Evolutionary conservation across 352 stramenopile genomes (phyloP).

Genomic region (Phytophthora citricola): DNA sequence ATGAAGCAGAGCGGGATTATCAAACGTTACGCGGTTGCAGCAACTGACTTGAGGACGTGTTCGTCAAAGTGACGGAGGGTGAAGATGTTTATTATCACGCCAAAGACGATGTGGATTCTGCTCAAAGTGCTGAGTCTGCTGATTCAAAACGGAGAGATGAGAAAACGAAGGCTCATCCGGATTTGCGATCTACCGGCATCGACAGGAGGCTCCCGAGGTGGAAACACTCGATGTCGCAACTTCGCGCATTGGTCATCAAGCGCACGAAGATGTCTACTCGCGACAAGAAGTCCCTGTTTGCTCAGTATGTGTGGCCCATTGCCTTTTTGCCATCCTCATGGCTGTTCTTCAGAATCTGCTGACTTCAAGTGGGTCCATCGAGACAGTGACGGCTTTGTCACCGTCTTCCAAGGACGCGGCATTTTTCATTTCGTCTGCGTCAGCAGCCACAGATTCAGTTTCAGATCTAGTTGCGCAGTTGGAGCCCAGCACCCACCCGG

Average conservation of each 20-base stretch:
- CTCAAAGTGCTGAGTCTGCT: constrained; percentile 2
- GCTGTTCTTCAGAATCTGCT: constrained; percentile 49
- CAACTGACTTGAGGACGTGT: constrained; percentile 99
- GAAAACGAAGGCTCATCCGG: constrained; percentile 26
- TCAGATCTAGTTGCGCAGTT: constrained; percentile 44
- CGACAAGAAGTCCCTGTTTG: constrained; percentile 66
- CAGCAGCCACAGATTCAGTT: constrained; percentile 31
- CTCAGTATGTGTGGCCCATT: constrained; percentile 79
- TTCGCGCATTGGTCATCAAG: constrained; percentile 63
- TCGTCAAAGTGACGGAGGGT: constrained; percentile 93
- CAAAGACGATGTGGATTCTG: constrained; percentile 48
- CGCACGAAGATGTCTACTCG: constrained; percentile 59
- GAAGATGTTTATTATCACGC: constrained; percentile 78
- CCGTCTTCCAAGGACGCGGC: constrained; percentile 43
- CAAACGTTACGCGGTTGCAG: constrained; percentile 95
- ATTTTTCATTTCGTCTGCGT: constrained; percentile 50
- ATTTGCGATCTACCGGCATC: constrained; percentile 3
- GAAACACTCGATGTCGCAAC: constrained; percentile 48
- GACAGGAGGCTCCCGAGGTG: constrained; percentile 31
- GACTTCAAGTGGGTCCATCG: constrained; percentile 37
- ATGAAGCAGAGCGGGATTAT: constrained; percentile 74
- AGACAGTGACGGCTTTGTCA: constrained; percentile 59
- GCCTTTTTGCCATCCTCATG: constrained; percentile 67
- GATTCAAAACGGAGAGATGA: constrained; percentile 7
- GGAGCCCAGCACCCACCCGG: constrained; percentile 20